A percentile compares a stretch with the other conserved stretches of the same genome.
These are phyloP conservation scores for Phaeoacremonium minimum DNA, from an alignment of 2,329 filamentous ascomycete species.

Conservation along the genomic window DNA sequence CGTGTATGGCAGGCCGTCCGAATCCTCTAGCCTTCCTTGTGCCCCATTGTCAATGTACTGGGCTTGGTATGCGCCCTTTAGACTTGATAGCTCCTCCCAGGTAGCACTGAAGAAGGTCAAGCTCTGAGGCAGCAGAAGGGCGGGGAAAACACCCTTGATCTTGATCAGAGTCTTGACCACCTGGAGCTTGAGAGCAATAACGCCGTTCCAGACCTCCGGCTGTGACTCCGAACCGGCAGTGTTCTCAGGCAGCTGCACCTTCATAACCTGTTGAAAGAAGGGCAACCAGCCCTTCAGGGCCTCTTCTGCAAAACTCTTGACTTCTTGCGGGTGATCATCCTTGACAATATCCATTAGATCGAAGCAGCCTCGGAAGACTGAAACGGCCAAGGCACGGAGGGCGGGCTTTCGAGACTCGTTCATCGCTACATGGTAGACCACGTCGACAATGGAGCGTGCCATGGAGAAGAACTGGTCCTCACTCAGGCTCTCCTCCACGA, in stretches of 20 bases:
- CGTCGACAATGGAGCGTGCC: conserved; percentile 78
- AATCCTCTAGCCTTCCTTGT: conserved; percentile 84
- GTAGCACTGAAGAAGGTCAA: conserved; percentile 78
- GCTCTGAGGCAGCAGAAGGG: conserved; percentile 77
- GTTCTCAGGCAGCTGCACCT: conserved; percentile 68
- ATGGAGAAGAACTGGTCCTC: conserved; percentile 94
- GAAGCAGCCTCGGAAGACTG: conserved; percentile 87
- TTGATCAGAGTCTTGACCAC: conserved; percentile 92
- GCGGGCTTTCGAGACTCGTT: conserved; percentile 70
- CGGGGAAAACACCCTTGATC: conserved; percentile 78
- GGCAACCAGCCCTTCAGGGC: conserved; percentile 80
- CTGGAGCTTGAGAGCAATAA: conserved; percentile 85
- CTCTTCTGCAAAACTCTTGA: conserved; percentile 86
- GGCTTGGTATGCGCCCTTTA: conserved; percentile 70
- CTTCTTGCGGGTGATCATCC: conserved; percentile 82
- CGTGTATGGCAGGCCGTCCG: conserved; percentile 88
- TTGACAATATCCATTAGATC: conserved; percentile 96
- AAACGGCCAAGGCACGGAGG: conserved; percentile 79
- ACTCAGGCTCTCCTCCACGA: conserved; percentile 89
- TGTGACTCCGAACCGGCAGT: conserved; percentile 46
- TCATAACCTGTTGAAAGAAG: conserved; percentile 79
- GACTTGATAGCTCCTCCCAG: conserved; percentile 78
- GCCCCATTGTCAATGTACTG: conserved; percentile 84
- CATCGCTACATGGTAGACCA: conserved; percentile 77
- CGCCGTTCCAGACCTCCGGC: conserved; percentile 71